These are phyloP conservation scores for Syzygium aromaticum DNA, from an alignment of 345 rosid genomes.

Conservation along the genomic window DNA sequence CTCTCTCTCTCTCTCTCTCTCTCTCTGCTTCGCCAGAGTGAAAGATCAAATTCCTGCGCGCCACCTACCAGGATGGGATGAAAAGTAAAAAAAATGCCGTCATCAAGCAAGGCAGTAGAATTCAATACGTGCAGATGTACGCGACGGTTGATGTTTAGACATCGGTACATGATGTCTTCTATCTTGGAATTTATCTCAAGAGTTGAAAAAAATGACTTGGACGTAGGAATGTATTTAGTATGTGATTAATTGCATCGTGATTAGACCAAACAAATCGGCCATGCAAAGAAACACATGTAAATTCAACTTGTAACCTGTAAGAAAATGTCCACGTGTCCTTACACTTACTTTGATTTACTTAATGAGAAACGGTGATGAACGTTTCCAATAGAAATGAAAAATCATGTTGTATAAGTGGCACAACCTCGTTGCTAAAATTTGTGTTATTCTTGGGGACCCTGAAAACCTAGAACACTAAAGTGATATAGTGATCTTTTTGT, in stretches of 20 bases:
- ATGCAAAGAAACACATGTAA: background rate
- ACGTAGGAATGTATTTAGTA: background rate
- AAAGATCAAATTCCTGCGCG: background rate
- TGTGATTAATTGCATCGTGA: background rate
- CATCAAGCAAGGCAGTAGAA: too few species aligned
- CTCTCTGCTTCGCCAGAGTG: background rate
- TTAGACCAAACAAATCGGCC: background rate
- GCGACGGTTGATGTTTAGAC: background rate
- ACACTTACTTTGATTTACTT: background rate
- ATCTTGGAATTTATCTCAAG: background rate
- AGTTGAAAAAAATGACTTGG: background rate
- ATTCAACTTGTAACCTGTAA: background rate
- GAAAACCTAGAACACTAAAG: too few species aligned
- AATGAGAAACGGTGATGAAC: background rate
- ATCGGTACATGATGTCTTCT: background rate
- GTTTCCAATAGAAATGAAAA: background rate
- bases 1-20: background rate
- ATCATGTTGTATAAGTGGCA: background rate
- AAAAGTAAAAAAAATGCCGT: background rate
- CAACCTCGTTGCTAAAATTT: background rate
- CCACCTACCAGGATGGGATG: background rate
- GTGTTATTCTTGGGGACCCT: background rate
- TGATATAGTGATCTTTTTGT: background rate
- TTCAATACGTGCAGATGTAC: background rate
- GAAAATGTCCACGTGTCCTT: background rate